Base-by-base conservation (phyloP, 2,329 filamentous ascomycete genomes). In the Colletotrichum sp. region DNA sequence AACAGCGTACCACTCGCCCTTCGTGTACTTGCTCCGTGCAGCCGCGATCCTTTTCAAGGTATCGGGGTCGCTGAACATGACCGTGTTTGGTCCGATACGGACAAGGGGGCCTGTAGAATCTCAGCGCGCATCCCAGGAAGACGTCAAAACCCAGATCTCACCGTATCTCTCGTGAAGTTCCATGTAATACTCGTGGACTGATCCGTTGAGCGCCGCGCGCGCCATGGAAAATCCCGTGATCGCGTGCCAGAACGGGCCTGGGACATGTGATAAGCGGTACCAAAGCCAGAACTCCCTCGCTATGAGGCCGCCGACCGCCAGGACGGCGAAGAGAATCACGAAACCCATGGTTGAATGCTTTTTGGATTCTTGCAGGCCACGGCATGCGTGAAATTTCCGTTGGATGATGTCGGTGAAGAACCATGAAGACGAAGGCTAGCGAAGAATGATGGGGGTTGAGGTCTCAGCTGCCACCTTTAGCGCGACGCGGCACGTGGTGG, bases 191-290 rank as follows among this genome's bases (percentile, higher is more conserved):
- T 72, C 63, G 15, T 70, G 73, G 27, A 70, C 29, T 0, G 71
- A 58, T 15, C 71, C 73, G 6, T 67, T 74, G 1, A 74, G 33
- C 8, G 73, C 70, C 5, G 54, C 65, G 12, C 62, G 66, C 34
- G 80, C 75, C 72, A 82, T 79, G 76, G 81, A 82, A 8, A 76
- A 78, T 18, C 81, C 80, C 21, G 81, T 82, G 55, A 83, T 74
- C 0, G 77, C 77, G 9, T 79, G 79, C 72, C 78, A 78, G 47
- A 81, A 81, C 0, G 82, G 82, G 0, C 82, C 82, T 0, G 81
- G 82, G 6, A 83, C 72, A 55, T 83, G 80, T 1, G 78, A 81
- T 6, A 83, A 74, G 13, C 80, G 79, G 54, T 80, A 77, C 81
- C 82, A 83, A 1, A 38, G 55, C 62, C 62, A 58, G 16, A 70